Evolutionary conservation across 2,329 filamentous ascomycete species (phyloP).

Genomic region (Phyllosticta citrichinensis): DNA sequence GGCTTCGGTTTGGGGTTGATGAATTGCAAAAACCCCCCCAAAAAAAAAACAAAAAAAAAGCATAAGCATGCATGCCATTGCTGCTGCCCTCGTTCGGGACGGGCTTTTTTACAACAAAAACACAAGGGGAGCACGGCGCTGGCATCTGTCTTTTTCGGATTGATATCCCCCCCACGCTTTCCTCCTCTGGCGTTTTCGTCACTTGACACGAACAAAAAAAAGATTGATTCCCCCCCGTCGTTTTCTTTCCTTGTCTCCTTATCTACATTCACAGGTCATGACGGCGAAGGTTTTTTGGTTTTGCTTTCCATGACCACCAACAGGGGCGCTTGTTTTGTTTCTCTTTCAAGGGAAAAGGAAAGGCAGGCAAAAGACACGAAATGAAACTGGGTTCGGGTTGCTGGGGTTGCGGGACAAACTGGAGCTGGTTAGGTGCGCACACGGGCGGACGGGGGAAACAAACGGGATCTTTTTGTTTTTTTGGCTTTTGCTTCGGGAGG

Average conservation of each 20-base stretch:
- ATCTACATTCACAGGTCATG: not conserved
- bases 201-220: not conserved
- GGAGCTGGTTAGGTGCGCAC: not conserved
- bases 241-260: not conserved
- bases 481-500: slow-evolving; percentile 22
- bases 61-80: slow-evolving; percentile 15
- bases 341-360: not conserved
- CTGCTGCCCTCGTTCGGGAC: not conserved
- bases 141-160: not conserved
- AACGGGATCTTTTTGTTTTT: not conserved
- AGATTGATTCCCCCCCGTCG: not conserved
- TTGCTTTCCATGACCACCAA: not conserved
- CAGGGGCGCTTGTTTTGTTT: not conserved
- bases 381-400: not conserved
- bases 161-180: not conserved
- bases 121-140: not conserved
- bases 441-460: not conserved
- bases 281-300: not conserved
- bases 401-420: not conserved
- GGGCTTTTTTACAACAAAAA: not conserved
- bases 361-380: not conserved
- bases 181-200: not conserved
- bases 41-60: too few relatives aligned
- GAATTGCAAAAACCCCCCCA: slow-evolving; percentile 5
- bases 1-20: slow-evolving; percentile 86